These are phyloP conservation scores for Globisporangium polare DNA, from an alignment of 352 stramenopile species.

Conservation along the genomic window DNA sequence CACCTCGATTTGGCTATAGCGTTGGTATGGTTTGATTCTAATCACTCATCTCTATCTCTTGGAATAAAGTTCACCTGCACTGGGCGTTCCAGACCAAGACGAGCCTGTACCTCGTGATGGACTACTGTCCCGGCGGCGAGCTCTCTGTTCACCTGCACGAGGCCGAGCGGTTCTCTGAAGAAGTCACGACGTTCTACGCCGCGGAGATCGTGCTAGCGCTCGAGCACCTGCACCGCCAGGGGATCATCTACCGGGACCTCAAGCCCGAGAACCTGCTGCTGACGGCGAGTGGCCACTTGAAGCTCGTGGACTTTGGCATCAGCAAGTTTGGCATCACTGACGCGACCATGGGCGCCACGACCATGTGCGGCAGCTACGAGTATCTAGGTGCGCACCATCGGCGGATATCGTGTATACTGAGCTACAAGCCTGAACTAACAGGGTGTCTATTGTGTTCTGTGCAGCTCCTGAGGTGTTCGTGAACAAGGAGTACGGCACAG, in stretches of 20 bases:
- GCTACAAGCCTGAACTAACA: too few species aligned
- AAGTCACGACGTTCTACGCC: constrained; percentile 62
- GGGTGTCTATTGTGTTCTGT: neutral
- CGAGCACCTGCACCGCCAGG: constrained; percentile 80
- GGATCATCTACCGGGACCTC: constrained; percentile 80
- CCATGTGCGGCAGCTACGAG: constrained; percentile 76
- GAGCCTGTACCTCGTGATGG: constrained; percentile 76
- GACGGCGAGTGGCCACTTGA: constrained; percentile 58
- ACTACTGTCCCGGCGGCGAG: constrained; percentile 77
- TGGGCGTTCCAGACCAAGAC: constrained; percentile 72
- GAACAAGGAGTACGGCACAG: constrained; percentile 63
- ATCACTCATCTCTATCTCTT: neutral
- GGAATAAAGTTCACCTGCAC: constrained; percentile 54
- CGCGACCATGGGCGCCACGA: constrained; percentile 49
- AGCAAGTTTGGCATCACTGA: constrained; percentile 82
- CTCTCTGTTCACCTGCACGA: constrained; percentile 52
- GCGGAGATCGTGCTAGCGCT: constrained; percentile 72
- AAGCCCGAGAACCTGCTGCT: constrained; percentile 81
- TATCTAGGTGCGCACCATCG: constrained; percentile 52
- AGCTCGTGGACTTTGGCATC: constrained; percentile 81
- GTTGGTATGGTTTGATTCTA: neutral
- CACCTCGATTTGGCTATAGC: neutral
- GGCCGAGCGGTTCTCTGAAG: constrained; percentile 42
- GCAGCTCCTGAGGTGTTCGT: constrained; percentile 67
- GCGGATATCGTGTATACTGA: constrained; percentile 10